Evolutionary conservation across 768 basidiomycete genomes (phyloP), one percentile per base, ranked within the genome.

Genomic region (Lanmaoa pseudosensibilis): DNA sequence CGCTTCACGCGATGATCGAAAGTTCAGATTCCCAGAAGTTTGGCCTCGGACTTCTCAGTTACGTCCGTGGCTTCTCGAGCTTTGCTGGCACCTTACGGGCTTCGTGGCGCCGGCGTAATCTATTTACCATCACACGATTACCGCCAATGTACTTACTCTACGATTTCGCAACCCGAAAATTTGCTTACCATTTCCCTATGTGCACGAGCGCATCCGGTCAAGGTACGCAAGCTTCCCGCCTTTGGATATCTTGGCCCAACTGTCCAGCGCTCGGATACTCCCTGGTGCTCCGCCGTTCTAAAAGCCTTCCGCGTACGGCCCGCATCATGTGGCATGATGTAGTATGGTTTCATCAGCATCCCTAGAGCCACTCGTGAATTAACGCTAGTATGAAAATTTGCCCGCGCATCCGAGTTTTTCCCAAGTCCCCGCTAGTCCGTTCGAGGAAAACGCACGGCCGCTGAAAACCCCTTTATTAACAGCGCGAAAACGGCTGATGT

Each of bases 41-140:
- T 66, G 43, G 19, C 70, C 67, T 73, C 69, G 69, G 69, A 73
- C 69, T 73, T 70, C 40, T 63, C 54, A 50, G 39, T 62, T 71
- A 70, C 69, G 60, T 67, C 69, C 69, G 71, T 70, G 59, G 57
- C 71, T 70, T 71, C 71, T 65, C 34, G 48, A 60, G 56, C 50
- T 58, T 58, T 55, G 50, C 60, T 54, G 55, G 55, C 58, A 57
- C 59, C 46, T 55, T 57, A 46, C 60, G 54, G 50, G 19, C 69
- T 71, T 73, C 60, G 71, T 70, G 71, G 71, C 69, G 65, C 59
- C 46, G 46, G 53, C 40, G 51, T 52, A 60, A 58, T 54, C 50
- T 48, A 40, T 55, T 57, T 56, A 51, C 61, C 58, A 63, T 56
- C 57, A 54, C 55, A 60, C 57, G 56, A 66, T 67, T 66, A 64